Conservation (phyloP, 1,284 basidiomycete genomes). For the Coniophora puteana region DNA sequence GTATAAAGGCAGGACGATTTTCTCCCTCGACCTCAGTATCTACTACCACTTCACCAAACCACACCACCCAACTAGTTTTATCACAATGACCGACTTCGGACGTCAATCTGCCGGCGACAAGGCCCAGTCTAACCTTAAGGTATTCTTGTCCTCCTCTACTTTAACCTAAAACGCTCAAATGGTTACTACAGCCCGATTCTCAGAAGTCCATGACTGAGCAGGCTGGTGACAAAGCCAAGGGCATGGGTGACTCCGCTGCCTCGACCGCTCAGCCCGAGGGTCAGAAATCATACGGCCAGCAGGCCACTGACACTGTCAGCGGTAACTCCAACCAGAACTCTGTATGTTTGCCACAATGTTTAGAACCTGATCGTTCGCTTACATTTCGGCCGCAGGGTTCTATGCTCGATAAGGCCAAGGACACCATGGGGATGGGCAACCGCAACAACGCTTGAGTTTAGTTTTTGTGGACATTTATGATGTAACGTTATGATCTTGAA, state of each 20-base stretch:
- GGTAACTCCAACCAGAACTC: conserved; percentile 33
- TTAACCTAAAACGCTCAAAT: neutral
- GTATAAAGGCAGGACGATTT: no score
- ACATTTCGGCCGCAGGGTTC: conserved; percentile 28
- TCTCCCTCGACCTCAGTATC: no score
- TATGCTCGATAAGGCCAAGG: conserved; percentile 46
- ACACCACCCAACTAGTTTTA: conserved; percentile 1
- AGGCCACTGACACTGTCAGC: conserved; percentile 39
- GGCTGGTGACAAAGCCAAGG: conserved; percentile 31
- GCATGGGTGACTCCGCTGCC: conserved; percentile 30
- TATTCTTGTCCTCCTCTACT: conserved; percentile 5
- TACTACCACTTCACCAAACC: no score
- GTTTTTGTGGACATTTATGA: neutral
- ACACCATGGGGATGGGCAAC: conserved; percentile 42
- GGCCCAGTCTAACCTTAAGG: conserved; percentile 32
- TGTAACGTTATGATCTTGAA: neutral
- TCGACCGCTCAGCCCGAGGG: conserved; percentile 42
- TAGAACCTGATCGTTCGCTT: neutral
- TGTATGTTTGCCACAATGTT: conserved; percentile 24
- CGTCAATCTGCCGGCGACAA: conserved; percentile 43
- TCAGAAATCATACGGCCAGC: conserved; percentile 43
- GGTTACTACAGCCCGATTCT: conserved; percentile 27
- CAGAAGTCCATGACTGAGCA: conserved; percentile 35
- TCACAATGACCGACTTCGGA: conserved; percentile 35
- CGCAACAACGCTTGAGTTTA: conserved; percentile 17